Conservation (phyloP, 2,329 filamentous ascomycete genomes). For the Cladosporium sp. region DNA sequence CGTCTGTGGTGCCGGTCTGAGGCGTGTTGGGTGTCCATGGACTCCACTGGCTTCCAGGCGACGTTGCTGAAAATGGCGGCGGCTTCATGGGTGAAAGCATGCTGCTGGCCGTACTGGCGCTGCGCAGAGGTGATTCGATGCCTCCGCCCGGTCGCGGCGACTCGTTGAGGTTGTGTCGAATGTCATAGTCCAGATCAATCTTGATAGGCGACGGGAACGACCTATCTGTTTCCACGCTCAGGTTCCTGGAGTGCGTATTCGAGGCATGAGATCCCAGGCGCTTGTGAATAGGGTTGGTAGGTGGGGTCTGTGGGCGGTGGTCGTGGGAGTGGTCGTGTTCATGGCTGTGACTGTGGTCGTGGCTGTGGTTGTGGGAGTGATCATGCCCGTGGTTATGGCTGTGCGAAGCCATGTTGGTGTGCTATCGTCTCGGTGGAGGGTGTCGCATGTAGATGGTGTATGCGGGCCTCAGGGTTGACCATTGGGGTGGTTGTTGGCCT, state of each 20-base stretch:
- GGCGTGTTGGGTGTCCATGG: constrained; percentile 36
- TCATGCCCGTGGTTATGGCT: background rate
- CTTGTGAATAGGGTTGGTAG: constrained; percentile 14
- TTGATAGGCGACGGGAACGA: constrained; percentile 27
- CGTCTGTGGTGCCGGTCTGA: constrained; percentile 35
- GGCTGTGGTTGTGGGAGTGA: constrained; percentile 1
- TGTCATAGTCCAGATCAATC: constrained; percentile 35
- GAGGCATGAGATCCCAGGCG: constrained; percentile 13
- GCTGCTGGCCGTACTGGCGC: constrained; percentile 25
- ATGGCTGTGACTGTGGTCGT: background rate
- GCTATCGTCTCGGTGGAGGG: background rate
- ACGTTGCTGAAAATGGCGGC: constrained; percentile 29
- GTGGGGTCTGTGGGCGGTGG: constrained; percentile 14
- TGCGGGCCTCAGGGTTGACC: constrained; percentile 9
- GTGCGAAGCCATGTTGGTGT: constrained; percentile 3
- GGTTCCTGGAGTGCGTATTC: background rate
- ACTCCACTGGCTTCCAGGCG: constrained; percentile 28
- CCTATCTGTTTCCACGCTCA: constrained; percentile 15
- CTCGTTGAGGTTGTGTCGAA: constrained; percentile 31
- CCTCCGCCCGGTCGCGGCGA: constrained; percentile 18
- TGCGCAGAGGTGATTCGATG: constrained; percentile 7
- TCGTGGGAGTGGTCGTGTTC: background rate
- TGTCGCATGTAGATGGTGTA: background rate
- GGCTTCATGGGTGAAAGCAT: constrained; percentile 34
- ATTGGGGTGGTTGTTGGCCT: constrained; percentile 4